phyloP scores from a whole-genome alignment of 2,329 filamentous ascomycete species.

The Pochonia chlamydosporia region DNA sequence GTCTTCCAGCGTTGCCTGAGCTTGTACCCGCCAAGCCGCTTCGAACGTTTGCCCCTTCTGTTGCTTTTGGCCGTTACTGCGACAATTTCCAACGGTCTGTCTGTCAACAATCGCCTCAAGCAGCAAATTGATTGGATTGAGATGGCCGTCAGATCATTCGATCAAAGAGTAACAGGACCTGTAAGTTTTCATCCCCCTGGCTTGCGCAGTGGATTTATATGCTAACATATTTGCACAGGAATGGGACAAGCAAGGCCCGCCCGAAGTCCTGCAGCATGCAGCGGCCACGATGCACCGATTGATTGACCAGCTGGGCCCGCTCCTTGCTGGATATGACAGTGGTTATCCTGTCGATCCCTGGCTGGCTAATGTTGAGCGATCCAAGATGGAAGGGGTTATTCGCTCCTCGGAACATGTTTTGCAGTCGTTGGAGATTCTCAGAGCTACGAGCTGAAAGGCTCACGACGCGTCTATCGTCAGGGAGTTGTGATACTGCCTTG shows the following conservation, averaged over 20 bases:
- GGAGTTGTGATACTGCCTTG: background rate
- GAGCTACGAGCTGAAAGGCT: constrained; percentile 21
- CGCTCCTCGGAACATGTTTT: constrained; percentile 30
- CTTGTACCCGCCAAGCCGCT: constrained; percentile 31
- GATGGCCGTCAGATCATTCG: constrained; percentile 50
- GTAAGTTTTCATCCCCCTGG: constrained; percentile 34
- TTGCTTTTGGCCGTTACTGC: constrained; percentile 60
- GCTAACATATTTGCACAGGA: constrained; percentile 24
- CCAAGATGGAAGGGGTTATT: constrained; percentile 34
- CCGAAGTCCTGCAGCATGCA: constrained; percentile 32
- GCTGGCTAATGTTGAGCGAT: constrained; percentile 30
- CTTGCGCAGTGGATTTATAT: background rate
- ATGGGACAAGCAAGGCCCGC: constrained; percentile 29
- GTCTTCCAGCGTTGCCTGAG: constrained; percentile 48
- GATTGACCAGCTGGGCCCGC: constrained; percentile 27
- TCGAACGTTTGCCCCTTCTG: constrained; percentile 53
- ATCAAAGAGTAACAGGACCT: constrained; percentile 39
- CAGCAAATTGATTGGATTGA: constrained; percentile 57
- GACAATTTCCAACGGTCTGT: constrained; percentile 55
- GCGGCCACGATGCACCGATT: constrained; percentile 34
- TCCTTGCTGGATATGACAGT: constrained; percentile 27
- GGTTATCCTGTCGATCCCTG: constrained; percentile 34
- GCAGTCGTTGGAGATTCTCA: constrained; percentile 22
- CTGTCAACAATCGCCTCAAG: constrained; percentile 43
- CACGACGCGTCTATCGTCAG: background rate